Evolutionary conservation across 163 green algal species (phyloP).

Genomic region (Coccomyxa subellipsoidea): DNA sequence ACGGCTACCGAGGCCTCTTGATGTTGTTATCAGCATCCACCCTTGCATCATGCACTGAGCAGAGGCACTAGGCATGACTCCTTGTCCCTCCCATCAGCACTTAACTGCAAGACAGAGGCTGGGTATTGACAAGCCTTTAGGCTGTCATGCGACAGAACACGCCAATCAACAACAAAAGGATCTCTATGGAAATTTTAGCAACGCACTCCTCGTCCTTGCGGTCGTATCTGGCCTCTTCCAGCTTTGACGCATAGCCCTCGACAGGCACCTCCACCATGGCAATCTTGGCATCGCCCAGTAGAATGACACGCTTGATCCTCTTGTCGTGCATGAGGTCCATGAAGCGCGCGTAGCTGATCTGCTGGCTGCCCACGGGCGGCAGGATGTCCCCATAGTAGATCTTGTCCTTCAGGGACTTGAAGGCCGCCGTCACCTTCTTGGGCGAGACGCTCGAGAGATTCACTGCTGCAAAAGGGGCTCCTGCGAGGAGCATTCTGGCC

Average conservation of each 20-base stretch:
- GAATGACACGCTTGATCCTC: conserved; percentile 56
- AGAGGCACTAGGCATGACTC: no score
- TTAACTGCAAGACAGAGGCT: no score
- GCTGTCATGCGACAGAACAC: no score
- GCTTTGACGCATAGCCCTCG: conserved; percentile 46
- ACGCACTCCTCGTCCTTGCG: conserved; percentile 28
- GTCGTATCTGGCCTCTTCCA: conserved; percentile 33
- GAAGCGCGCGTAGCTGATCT: conserved; percentile 49
- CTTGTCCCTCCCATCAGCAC: no score
- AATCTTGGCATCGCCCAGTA: conserved; percentile 57
- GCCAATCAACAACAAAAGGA: no score
- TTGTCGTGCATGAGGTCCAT: conserved; percentile 50
- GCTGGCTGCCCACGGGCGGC: conserved; percentile 42
- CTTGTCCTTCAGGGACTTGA: conserved; percentile 30
- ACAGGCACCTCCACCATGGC: conserved; percentile 69
- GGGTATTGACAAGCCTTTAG: no score
- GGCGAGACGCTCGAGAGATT: not conserved
- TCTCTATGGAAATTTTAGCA: not conserved
- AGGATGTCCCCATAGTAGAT: conserved; percentile 52
- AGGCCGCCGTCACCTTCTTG: not conserved
- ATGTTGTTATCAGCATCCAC: no score
- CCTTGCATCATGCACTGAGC: no score
- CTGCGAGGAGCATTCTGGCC: conserved; percentile 2
- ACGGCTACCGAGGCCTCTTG: no score
- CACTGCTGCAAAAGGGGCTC: conserved; percentile 12